A percentile compares a stretch with the other conserved stretches of the same genome.
Evolutionary conservation across 345 rosid species (phyloP).

Genomic region (Camelina hispida): DNA sequence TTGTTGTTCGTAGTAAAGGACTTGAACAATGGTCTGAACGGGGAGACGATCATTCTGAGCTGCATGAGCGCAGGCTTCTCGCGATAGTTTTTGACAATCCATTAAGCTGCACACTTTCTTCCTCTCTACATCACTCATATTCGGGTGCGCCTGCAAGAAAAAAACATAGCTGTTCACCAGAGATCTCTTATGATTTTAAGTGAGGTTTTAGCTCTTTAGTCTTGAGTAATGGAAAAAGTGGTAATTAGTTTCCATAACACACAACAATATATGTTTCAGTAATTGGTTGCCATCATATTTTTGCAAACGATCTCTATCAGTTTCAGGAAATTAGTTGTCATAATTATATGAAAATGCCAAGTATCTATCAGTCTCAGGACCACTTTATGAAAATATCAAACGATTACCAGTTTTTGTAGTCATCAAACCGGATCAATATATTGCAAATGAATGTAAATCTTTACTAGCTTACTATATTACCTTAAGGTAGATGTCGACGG

Average conservation of each 20-base stretch:
- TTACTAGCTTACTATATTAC: constrained; percentile 41
- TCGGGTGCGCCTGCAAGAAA: constrained; percentile 79
- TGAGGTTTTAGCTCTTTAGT: background rate
- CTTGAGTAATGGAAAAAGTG: background rate
- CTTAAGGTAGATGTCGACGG: constrained; percentile 93
- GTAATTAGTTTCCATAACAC: background rate
- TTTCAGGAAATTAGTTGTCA: constrained; percentile 4
- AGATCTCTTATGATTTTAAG: background rate
- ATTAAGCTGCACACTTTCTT: constrained; percentile 92
- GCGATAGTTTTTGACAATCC: constrained; percentile 94
- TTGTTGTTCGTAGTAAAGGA: constrained; percentile 90
- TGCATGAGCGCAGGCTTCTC: constrained; percentile 97
- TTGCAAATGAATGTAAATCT: background rate
- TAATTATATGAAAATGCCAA: background rate
- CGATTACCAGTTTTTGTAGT: background rate
- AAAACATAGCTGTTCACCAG: background rate
- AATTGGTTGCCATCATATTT: background rate
- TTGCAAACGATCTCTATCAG: background rate
- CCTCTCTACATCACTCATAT: constrained; percentile 80
- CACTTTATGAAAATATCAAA: background rate
- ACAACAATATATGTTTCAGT: background rate
- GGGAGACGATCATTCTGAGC: constrained; percentile 92
- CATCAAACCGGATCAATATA: background rate
- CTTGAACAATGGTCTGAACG: constrained; percentile 91
- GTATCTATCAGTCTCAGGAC: background rate